Evolutionary conservation across 768 basidiomycete genomes (phyloP), one percentile per base, ranked within the genome.

Genomic region (Boletus reticulatus): DNA sequence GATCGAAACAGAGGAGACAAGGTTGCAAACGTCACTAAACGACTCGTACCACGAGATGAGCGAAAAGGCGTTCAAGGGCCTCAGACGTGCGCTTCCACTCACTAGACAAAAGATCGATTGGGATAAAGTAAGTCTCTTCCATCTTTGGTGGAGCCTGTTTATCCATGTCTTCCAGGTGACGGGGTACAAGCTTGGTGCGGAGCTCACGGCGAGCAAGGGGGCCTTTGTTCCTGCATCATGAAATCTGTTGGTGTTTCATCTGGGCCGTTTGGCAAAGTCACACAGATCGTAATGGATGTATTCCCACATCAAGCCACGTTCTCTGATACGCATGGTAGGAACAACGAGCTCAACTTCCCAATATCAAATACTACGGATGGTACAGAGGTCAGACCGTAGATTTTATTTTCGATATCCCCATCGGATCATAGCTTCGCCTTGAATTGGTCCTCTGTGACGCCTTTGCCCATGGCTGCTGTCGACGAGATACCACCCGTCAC

Each of bases 391-490:
- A 43, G 45, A 38, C 41, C 34, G 12, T 43, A 41, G 13, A 32
- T 17, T 10, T 31, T 12, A 24, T 6, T 19, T 34, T 24, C 14
- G 19, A 46, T 39, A n/a, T 17, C 32, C 5, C 45, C 27, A 9
- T 44, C 43, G 39, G 19, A 47, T 75, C 63, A 83, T 58, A 83
- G 64, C 64, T 78, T 83, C 34, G 74, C 46, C 57, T 62, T 66
- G 75, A 96, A 97, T 72, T 96, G 94, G 37, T 85, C 73, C 75
- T 97, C 94, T 0, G 94, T 97, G 31, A 96, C 94, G 53, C 96
- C 96, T 63, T 86, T 85, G 48, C 96, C 97, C 96, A 98, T 98
- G n/a, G 97, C 96, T n/a, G 95, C 84, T 11, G 96, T 98, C 46
- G 93, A 94, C 37, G 93, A 96, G 58, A 99, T 83, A 55, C 97